These are phyloP conservation scores for Syncephalastrum contaminatum DNA, from an alignment of 371 early-diverging fungal genomes.

Conservation along the genomic window DNA sequence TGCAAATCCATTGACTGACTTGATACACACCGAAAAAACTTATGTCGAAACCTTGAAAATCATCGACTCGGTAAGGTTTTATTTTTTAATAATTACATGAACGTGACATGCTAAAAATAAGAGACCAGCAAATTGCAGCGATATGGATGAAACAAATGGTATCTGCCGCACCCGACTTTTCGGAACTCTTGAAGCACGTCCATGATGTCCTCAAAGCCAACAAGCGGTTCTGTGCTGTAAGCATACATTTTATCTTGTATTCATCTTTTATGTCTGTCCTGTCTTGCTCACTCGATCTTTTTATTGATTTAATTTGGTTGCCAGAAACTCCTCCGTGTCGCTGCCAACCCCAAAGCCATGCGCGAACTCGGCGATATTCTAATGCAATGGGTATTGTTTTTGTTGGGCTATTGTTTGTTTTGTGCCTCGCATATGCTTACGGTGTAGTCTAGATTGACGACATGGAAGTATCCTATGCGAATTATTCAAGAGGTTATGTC, in stretches of 20 bases:
- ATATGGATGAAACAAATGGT: constrained; percentile 48
- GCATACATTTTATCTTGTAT: not conserved
- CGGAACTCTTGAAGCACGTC: constrained; percentile 36
- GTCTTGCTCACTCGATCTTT: constrained; percentile 1
- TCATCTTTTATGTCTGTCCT: not conserved
- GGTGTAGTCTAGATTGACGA: constrained; percentile 37
- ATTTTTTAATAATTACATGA: not conserved
- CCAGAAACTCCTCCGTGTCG: constrained; percentile 19
- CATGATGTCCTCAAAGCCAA: constrained; percentile 45
- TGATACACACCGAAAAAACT: constrained; percentile 48
- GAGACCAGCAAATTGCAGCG: constrained; percentile 46
- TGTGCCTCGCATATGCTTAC: not conserved
- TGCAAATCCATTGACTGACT: constrained; percentile 41
- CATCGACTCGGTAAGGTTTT: constrained; percentile 43
- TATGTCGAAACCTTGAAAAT: constrained; percentile 45
- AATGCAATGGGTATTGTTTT: constrained; percentile 47
- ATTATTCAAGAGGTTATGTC: constrained; percentile 40
- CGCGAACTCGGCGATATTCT: constrained; percentile 40
- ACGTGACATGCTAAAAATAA: constrained; percentile 1
- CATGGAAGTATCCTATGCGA: constrained; percentile 53
- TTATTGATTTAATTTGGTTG: not conserved
- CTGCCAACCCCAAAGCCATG: constrained; percentile 26
- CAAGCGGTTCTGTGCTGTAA: constrained; percentile 47
- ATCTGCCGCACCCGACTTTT: constrained; percentile 50
- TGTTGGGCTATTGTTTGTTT: constrained; percentile 2